These are phyloP conservation scores for Solanum infundibuliforme DNA, from an alignment of 257 asterid species.

Conservation along the genomic window DNA sequence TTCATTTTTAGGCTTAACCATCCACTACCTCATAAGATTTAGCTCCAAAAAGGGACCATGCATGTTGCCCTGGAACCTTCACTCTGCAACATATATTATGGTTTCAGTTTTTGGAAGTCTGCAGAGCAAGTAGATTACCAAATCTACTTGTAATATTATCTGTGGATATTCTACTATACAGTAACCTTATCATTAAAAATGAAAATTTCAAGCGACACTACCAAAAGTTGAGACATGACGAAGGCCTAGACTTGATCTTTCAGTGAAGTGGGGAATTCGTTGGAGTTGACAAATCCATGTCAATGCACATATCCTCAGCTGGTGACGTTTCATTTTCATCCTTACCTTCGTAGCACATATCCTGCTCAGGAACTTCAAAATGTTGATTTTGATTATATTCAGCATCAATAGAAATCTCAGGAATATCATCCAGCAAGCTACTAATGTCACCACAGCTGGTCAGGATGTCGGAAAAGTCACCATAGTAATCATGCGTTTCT, in stretches of 20 bases:
- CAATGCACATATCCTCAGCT: not conserved
- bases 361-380: not conserved
- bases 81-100: not conserved
- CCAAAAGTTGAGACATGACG: not conserved
- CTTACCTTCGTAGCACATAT: not conserved
- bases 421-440: conserved; percentile 29
- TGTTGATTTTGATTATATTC: not conserved
- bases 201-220: not conserved
- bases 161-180: not conserved
- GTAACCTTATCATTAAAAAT: not conserved
- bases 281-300: conserved; percentile 2
- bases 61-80: not conserved
- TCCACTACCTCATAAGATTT: not conserved
- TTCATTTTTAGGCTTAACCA: not conserved
- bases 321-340: not conserved
- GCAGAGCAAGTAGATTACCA: not conserved
- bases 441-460: conserved; percentile 26
- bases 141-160: not conserved
- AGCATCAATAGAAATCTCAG: conserved; percentile 17
- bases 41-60: not conserved
- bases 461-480: conserved; percentile 29
- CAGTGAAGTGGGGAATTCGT: not conserved
- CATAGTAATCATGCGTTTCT: conserved; percentile 36
- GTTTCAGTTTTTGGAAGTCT: not conserved
- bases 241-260: not conserved